Evolutionary conservation across 495 filamentous ascomycete species (phyloP), one percentile per base, ranked within the genome.

Genomic region (Niebla homalea): DNA sequence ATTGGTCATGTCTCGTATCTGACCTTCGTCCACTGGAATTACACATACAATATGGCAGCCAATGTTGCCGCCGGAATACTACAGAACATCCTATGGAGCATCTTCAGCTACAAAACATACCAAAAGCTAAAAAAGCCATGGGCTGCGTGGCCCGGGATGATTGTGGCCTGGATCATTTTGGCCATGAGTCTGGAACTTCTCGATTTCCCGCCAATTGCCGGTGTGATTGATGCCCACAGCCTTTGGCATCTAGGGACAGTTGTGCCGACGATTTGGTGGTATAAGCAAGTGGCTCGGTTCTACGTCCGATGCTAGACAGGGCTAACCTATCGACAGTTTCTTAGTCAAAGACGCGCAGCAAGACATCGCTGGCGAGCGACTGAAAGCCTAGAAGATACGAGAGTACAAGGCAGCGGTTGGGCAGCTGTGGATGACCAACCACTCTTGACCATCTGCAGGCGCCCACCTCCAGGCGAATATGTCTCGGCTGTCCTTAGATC

Each of bases 181-280:
- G 89, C 86, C 8, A 98, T 98, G 92, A 89, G 90, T 61, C 68
- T 98, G 62, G 92, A 98, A 65, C 59, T 98, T 58, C 68, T 97
- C 50, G 92, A 98, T 65, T 98, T 98, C 62, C 78, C 93, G 50
- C 92, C 92, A 2, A 70, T 86, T 58, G 74, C 79, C 69, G 85
- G 84, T 14, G 78, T 81, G 59, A 61, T 98, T 36, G 92, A 98
- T 75, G 92, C 92, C 18, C 92, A 98, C 73, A 89, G 85, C 57
- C 65, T 98, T 51, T 98, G 92, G 92, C 92, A 98, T 76, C 62
- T 92, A 51, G 87, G 86, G 36, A 98, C 92, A 2, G 89, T 98
- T 42, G 75, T 76, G 45, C 92, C 92, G 25, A 85, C 89, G 6
- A 71, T 90, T 36, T 79, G 90, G 76, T 97, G 87, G 85, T 98